Conservation (phyloP, 1,139 yeast species). For the Sugiyamaella pinicola region DNA sequence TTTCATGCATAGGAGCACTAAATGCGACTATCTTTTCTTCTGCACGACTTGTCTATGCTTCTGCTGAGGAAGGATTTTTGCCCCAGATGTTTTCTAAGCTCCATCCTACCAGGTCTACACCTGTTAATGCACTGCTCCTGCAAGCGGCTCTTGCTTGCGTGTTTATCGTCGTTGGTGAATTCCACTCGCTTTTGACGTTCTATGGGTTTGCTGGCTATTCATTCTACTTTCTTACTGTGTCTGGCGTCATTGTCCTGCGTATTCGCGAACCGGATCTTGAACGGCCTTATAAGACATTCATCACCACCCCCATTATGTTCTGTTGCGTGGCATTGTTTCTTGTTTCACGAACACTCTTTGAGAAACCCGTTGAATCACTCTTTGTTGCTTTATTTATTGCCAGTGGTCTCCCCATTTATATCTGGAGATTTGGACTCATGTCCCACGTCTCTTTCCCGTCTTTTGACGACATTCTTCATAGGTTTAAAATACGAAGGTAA, state of each 20-base stretch:
- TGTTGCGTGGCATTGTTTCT: slow-evolving; percentile 45
- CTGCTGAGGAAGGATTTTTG: slow-evolving; percentile 44
- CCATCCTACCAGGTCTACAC: slow-evolving; percentile 39
- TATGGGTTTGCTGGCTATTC: slow-evolving; percentile 48
- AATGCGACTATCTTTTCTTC: slow-evolving; percentile 47
- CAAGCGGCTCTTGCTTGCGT: slow-evolving; percentile 40
- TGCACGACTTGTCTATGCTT: slow-evolving; percentile 44
- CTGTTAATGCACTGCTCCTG: slow-evolving; percentile 43
- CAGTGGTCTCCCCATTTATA: slow-evolving; percentile 42
- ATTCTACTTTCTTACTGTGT: slow-evolving; percentile 45
- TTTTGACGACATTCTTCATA: slow-evolving; percentile 7
- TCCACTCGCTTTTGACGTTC: slow-evolving; percentile 42
- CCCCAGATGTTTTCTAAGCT: slow-evolving; percentile 40
- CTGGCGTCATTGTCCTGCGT: slow-evolving; percentile 45
- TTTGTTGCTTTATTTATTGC: slow-evolving; percentile 39
- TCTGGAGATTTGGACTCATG: slow-evolving; percentile 29
- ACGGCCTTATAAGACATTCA: slow-evolving; percentile 45
- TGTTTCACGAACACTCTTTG: slow-evolving; percentile 42
- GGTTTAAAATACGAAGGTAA: slow-evolving; percentile 12
- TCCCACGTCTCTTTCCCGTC: slow-evolving; percentile 9
- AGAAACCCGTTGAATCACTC: slow-evolving; percentile 41
- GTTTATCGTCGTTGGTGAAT: slow-evolving; percentile 44
- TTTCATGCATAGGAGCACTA: slow-evolving; percentile 47
- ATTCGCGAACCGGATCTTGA: slow-evolving; percentile 42
- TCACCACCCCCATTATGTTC: slow-evolving; percentile 44